Conservation (phyloP, 352 stramenopile genomes). For the Paralagenidium karlingii region DNA sequence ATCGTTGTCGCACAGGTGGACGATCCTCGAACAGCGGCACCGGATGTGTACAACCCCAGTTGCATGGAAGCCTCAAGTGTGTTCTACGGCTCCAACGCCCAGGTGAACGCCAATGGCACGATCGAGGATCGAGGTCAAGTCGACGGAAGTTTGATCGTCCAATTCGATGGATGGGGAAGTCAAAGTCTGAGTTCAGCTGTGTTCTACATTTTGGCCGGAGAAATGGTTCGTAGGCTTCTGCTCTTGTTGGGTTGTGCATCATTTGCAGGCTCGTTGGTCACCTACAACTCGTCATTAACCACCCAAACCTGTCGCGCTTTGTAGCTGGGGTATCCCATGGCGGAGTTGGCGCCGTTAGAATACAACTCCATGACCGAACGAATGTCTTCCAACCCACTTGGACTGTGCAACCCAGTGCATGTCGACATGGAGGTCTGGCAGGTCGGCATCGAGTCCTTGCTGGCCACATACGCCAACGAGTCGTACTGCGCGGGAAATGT, state of each 20-base stretch:
- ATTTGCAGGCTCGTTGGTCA: slow-evolving; percentile 16
- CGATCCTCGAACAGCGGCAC: slow-evolving; percentile 10
- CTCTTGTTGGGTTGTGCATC: not conserved
- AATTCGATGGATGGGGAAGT: slow-evolving; percentile 23
- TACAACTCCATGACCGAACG: slow-evolving; percentile 27
- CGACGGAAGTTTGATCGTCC: slow-evolving; percentile 23
- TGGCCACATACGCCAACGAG: slow-evolving; percentile 33
- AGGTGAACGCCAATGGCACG: slow-evolving; percentile 6
- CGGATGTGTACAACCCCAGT: slow-evolving; percentile 1
- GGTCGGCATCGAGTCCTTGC: slow-evolving; percentile 9
- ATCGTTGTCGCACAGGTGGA: too few relatives aligned
- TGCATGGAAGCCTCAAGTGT: slow-evolving; percentile 3
- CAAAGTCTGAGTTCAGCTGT: slow-evolving; percentile 19
- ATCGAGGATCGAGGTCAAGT: slow-evolving; percentile 6
- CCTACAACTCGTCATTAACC: too few relatives aligned
- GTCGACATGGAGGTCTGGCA: slow-evolving; percentile 44
- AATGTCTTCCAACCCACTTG: slow-evolving; percentile 15
- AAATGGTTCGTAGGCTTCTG: slow-evolving; percentile 13
- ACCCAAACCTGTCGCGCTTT: too few relatives aligned
- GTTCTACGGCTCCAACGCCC: slow-evolving; percentile 11
- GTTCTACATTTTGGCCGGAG: slow-evolving; percentile 28
- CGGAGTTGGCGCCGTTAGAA: too few relatives aligned
- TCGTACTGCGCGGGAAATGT: too few relatives aligned
- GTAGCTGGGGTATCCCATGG: too few relatives aligned
- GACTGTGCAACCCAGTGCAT: slow-evolving; percentile 35